Evolutionary conservation across 768 basidiomycete species (phyloP).

Genomic region (Macrocybe gigantea): DNA sequence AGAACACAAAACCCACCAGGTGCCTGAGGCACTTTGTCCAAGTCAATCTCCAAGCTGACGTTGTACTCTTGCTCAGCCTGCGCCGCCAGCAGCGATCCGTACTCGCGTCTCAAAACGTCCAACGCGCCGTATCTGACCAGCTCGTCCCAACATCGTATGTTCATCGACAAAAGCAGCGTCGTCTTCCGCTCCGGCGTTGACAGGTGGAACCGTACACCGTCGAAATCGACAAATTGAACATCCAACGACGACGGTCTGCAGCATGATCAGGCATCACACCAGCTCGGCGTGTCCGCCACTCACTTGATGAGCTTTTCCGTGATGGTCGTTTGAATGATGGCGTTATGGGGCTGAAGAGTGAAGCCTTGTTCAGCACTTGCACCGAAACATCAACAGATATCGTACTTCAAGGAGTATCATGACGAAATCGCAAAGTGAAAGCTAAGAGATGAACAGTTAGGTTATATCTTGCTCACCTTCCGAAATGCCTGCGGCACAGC

Average conservation of each 20-base stretch:
- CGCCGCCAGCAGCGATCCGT: slow-evolving; percentile 61
- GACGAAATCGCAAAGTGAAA: not conserved
- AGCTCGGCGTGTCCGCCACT: slow-evolving; percentile 1
- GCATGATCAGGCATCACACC: slow-evolving; percentile 5
- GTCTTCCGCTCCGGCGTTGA: slow-evolving; percentile 86
- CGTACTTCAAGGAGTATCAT: slow-evolving; percentile 88
- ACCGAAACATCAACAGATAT: not conserved
- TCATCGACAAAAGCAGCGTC: slow-evolving; percentile 84
- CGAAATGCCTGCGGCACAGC: too few relatives aligned
- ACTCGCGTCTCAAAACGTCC: slow-evolving; percentile 76
- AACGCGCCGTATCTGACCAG: slow-evolving; percentile 82
- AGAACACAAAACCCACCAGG: slow-evolving; percentile 47
- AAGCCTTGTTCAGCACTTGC: slow-evolving; percentile 6
- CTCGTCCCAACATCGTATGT: slow-evolving; percentile 95
- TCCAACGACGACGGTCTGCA: slow-evolving; percentile 85
- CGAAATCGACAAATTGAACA: slow-evolving; percentile 96
- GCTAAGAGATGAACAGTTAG: not conserved
- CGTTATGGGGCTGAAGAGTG: slow-evolving; percentile 69
- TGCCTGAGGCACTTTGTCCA: slow-evolving; percentile 79
- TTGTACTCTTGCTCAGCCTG: slow-evolving; percentile 85
- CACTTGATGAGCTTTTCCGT: slow-evolving; percentile 85
- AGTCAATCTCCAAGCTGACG: slow-evolving; percentile 80
- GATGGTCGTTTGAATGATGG: slow-evolving; percentile 88
- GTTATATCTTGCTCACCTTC: too few relatives aligned
- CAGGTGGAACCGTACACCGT: slow-evolving; percentile 91